phyloP scores from a whole-genome alignment of 225 moss, liverwort and hornwort species.

The Takakia lepidozioides region DNA sequence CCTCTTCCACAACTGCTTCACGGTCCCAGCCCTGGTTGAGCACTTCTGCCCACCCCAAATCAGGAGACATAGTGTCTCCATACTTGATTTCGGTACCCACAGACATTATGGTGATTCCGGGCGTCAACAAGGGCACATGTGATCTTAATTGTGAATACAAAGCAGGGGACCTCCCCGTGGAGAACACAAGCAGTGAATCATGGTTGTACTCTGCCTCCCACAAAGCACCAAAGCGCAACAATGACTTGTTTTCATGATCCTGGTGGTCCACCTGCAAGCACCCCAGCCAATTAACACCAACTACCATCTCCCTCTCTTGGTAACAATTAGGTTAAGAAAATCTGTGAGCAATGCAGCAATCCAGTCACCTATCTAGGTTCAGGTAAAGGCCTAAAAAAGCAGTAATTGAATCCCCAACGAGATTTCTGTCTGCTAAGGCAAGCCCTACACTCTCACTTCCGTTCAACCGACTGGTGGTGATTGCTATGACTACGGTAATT shows the following conservation, averaged over 20 bases:
- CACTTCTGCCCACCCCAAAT: slow-evolving; percentile 69
- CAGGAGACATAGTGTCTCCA: slow-evolving; percentile 58
- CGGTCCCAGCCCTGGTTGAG: slow-evolving; percentile 87
- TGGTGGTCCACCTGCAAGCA: slow-evolving; percentile 78
- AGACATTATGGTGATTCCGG: slow-evolving; percentile 79
- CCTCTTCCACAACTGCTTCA: slow-evolving; percentile 63
- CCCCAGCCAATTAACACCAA: neutral
- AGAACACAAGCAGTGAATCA: slow-evolving; percentile 84
- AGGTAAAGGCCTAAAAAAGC: too few species aligned
- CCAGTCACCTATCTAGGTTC: too few species aligned
- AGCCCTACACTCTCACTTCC: too few species aligned
- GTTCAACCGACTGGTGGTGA: too few species aligned
- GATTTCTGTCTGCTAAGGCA: too few species aligned
- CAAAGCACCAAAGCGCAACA: slow-evolving; percentile 70
- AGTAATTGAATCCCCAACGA: too few species aligned
- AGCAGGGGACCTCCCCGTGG: slow-evolving; percentile 76
- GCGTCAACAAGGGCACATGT: slow-evolving; percentile 72
- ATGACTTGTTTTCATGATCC: slow-evolving; percentile 55
- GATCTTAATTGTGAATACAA: slow-evolving; percentile 58
- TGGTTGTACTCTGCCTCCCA: slow-evolving; percentile 86
- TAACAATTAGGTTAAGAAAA: too few species aligned
- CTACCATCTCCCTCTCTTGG: neutral
- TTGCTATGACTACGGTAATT: too few species aligned
- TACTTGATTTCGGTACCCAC: slow-evolving; percentile 90
- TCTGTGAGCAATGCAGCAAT: too few species aligned